Evolutionary conservation across 1,139 yeast genomes (phyloP).

Genomic region (Debaryomyces psychrophilus): DNA sequence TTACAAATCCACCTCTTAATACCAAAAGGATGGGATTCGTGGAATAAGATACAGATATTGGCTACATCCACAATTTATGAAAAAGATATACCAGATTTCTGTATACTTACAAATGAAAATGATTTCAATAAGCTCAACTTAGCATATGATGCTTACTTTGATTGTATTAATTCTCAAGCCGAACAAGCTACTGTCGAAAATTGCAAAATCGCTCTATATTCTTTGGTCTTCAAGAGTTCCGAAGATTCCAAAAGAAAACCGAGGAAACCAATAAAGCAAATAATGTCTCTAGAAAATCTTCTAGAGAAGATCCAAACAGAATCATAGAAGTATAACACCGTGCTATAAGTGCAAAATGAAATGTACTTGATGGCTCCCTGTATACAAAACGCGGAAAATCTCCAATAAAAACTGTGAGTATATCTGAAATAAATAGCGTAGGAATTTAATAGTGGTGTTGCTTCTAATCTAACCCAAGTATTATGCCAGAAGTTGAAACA

Average conservation of each 20-base stretch:
- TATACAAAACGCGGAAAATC: not conserved
- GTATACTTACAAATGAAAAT: slow-evolving; percentile 4
- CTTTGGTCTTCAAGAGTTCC: not conserved
- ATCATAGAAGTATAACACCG: not conserved
- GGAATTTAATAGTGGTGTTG: not conserved
- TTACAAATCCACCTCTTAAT: slow-evolving; percentile 33
- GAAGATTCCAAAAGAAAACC: not conserved
- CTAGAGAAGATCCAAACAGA: not conserved
- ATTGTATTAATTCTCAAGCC: not conserved
- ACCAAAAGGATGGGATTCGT: slow-evolving; percentile 55
- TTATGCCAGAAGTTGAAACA: slow-evolving; percentile 10
- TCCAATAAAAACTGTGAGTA: not conserved
- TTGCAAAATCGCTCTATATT: not conserved
- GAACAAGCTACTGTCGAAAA: not conserved
- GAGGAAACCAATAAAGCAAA: not conserved
- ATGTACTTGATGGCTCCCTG: not conserved
- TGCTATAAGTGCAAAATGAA: not conserved
- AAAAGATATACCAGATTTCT: not conserved
- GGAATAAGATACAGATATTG: slow-evolving; percentile 51
- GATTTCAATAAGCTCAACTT: slow-evolving; percentile 10
- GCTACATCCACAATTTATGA: slow-evolving; percentile 28
- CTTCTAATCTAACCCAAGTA: not conserved
- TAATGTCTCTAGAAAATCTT: not conserved
- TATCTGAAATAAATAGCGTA: not conserved
- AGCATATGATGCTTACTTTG: slow-evolving; percentile 6